A percentile compares a stretch with the other conserved stretches of the same genome.
Conservation (phyloP, 2,329 filamentous ascomycete genomes). For the Diaporthe ilicicola region DNA sequence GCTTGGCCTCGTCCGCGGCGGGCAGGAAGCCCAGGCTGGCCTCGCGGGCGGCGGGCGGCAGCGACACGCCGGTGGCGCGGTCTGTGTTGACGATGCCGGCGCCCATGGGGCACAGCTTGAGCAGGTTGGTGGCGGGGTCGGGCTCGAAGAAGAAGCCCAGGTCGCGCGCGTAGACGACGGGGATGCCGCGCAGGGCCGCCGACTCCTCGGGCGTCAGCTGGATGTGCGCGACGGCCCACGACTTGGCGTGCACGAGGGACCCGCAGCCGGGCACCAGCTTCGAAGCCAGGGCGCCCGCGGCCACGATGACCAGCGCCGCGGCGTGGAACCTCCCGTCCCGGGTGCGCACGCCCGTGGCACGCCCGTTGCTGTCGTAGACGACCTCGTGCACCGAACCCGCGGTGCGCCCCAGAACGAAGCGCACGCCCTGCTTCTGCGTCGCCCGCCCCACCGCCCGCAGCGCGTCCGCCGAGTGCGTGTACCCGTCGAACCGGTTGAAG, state of each 20-base stretch:
- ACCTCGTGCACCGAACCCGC: constrained; percentile 46
- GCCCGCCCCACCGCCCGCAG: constrained; percentile 55
- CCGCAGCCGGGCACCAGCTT: constrained; percentile 58
- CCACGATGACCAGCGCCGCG: constrained; percentile 56
- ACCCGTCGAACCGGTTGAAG: constrained; percentile 64
- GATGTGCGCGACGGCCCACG: constrained; percentile 68
- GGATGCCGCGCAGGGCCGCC: constrained; percentile 62
- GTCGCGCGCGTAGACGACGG: constrained; percentile 68
- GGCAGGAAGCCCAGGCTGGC: constrained; percentile 59
- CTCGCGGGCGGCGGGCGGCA: constrained; percentile 42
- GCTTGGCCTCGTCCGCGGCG: constrained; percentile 57
- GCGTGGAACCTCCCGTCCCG: constrained; percentile 38
- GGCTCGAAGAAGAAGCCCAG: constrained; percentile 74
- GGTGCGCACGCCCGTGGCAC: constrained; percentile 40
- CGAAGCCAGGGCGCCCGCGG: constrained; percentile 59
- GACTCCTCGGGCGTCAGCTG: constrained; percentile 64
- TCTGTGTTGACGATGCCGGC: constrained; percentile 61
- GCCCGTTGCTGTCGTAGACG: constrained; percentile 42
- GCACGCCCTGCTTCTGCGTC: constrained; percentile 36
- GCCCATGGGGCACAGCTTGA: constrained; percentile 69
- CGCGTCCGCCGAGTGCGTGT: constrained; percentile 63
- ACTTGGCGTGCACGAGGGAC: constrained; percentile 60
- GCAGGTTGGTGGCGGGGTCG: constrained; percentile 62
- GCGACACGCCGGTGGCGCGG: constrained; percentile 46
- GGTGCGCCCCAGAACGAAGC: constrained; percentile 8